Evolutionary conservation across 495 filamentous ascomycete genomes (phyloP), one percentile per base, ranked within the genome.

Genomic region (Jackrogersella minutella): DNA sequence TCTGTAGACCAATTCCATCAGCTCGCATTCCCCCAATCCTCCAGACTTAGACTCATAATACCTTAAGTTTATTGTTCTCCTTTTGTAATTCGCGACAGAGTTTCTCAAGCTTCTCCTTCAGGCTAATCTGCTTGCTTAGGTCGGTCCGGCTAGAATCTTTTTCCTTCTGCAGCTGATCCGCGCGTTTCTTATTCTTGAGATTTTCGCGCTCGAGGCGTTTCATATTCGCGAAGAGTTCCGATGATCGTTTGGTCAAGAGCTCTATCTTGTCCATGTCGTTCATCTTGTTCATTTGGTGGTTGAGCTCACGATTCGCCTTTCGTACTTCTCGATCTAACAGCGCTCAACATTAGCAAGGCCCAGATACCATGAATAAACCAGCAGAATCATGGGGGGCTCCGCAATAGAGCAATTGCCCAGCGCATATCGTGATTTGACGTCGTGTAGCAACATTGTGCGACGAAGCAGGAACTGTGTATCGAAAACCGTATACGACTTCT

Each of bases 21-120:
- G 79, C 73, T 73, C 61, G 17, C 17, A 40, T 49, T 51, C 34
- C 46, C 13, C n/a, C 24, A n/a, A 22, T 17, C 5, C 64, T 16
- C 33, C 37, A 16, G 2, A 14, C 11, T 46, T 16, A 39, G 59
- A 63, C 58, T 57, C 51, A 59, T 73, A 77, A 56, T 73, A 96
- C 93, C 89, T 98, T 98, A 14, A 99, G 84, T 75, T 93, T 92
- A 75, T 98, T 97, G 76, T 98, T 98, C 73, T 99, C 96, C 70
- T 92, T 91, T 39, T 93, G 93, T 31, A 97, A 80, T 71, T 98
- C 94, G 30, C 95, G 82, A 66, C 93, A 97, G 37, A 98, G 81
- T 72, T 97, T 98, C 74, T 98, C 96, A 36, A 98, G 80, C 77
- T 97, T 97, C 64, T 97, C 91, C 75, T 93, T 96, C 72, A 97